A percentile compares a stretch with the other conserved stretches of the same genome.
Evolutionary conservation across 208 protist species (phyloP).

Genomic region (Leishmania guyanensis): DNA sequence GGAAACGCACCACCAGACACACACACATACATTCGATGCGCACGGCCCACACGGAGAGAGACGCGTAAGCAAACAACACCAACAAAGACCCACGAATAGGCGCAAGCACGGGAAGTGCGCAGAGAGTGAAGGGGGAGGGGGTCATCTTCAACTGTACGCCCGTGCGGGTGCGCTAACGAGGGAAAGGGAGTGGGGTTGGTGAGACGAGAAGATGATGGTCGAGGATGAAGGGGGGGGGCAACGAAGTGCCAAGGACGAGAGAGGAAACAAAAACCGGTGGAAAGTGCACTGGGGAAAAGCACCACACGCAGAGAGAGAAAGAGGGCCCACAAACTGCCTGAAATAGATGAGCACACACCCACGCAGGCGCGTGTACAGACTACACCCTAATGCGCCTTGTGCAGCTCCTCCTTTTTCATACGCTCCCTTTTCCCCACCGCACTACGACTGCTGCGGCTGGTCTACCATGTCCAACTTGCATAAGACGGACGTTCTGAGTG

Average conservation of each 20-base stretch:
- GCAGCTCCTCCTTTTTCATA: not conserved
- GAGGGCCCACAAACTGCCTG: not conserved
- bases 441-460: not conserved
- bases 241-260: not conserved
- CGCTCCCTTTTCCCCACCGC: not conserved
- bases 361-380: not conserved
- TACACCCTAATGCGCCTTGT: not conserved
- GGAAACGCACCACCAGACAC: not conserved
- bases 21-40: not conserved
- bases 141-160: not conserved
- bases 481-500: conserved; percentile 41
- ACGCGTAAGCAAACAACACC: too few species aligned
- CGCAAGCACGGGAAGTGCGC: not conserved
- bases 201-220: not conserved
- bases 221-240: not conserved
- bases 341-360: not conserved
- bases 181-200: not conserved
- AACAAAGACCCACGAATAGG: too few species aligned
- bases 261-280: not conserved
- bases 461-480: conserved; percentile 51
- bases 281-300: not conserved
- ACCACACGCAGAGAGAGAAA: not conserved
- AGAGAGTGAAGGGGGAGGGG: not conserved
- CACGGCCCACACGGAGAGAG: too few species aligned
- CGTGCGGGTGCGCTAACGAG: not conserved